These are phyloP conservation scores for Leucosporidium scottii DNA, from an alignment of 768 basidiomycete genomes.

Conservation along the genomic window DNA sequence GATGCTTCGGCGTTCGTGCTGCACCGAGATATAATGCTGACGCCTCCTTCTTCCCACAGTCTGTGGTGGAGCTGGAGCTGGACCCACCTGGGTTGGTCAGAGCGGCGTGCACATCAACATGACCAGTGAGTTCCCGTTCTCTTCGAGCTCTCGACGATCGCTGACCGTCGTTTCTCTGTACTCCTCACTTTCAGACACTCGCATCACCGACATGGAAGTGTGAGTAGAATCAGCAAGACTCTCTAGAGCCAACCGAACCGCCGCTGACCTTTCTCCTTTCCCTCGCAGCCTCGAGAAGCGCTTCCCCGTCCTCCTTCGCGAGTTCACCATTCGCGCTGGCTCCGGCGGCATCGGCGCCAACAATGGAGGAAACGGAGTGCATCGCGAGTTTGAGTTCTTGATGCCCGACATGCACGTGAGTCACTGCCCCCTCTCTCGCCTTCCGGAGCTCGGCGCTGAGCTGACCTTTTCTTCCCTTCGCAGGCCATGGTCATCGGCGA, in stretches of 20 bases:
- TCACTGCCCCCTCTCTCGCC: not conserved
- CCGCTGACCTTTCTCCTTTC: constrained; percentile 37
- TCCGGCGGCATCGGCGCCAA: constrained; percentile 35
- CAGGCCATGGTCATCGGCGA: constrained; percentile 40
- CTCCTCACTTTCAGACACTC: not conserved
- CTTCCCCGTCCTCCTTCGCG: constrained; percentile 79
- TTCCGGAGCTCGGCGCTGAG: not conserved
- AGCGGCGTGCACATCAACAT: constrained; percentile 89
- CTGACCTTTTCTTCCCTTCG: not conserved
- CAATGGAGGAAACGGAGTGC: constrained; percentile 75
- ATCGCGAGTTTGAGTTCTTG: constrained; percentile 73
- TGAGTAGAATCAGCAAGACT: not conserved
- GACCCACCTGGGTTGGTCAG: constrained; percentile 80
- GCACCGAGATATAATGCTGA: too few species aligned
- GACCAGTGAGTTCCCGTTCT: constrained; percentile 44
- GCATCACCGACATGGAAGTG: not conserved
- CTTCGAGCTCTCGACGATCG: not conserved
- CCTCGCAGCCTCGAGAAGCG: constrained; percentile 61
- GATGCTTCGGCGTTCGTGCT: too few species aligned
- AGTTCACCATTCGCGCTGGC: constrained; percentile 48
- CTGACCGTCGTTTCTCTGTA: not conserved
- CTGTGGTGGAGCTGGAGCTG: constrained; percentile 87
- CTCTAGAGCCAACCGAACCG: too few species aligned
- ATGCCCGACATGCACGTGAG: constrained; percentile 70
- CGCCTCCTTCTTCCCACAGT: constrained; percentile 61